These are phyloP conservation scores for Amaranthus cruentus DNA, from an alignment of 148 eudicot genomes.

Conservation along the genomic window DNA sequence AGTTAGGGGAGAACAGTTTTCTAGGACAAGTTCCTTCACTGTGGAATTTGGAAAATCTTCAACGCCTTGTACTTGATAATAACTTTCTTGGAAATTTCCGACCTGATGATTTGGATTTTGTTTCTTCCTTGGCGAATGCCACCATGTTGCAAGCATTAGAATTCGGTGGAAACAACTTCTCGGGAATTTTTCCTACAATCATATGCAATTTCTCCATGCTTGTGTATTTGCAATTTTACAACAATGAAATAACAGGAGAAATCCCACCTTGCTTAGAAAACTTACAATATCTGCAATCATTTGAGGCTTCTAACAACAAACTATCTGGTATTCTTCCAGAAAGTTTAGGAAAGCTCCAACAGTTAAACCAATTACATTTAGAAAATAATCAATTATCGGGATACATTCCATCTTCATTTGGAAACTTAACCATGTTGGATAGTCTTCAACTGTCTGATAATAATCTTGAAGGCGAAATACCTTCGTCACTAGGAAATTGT, in stretches of 20 bases:
- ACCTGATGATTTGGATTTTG: slow-evolving; percentile 26
- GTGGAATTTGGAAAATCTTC: neutral
- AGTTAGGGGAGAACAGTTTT: slow-evolving; percentile 14
- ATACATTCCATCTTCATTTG: slow-evolving; percentile 29
- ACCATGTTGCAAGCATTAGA: slow-evolving; percentile 17
- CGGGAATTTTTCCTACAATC: slow-evolving; percentile 30
- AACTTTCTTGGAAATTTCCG: slow-evolving; percentile 32
- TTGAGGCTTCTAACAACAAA: slow-evolving; percentile 7
- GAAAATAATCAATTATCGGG: slow-evolving; percentile 29
- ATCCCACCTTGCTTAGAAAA: slow-evolving; percentile 29
- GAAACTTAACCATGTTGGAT: slow-evolving; percentile 31
- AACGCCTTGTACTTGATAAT: neutral
- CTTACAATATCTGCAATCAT: slow-evolving; percentile 18
- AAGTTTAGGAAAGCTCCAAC: slow-evolving; percentile 23
- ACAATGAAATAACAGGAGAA: slow-evolving; percentile 22
- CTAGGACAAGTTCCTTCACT: slow-evolving; percentile 27
- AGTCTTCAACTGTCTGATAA: slow-evolving; percentile 16
- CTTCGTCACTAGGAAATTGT: slow-evolving; percentile 36
- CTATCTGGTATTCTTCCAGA: slow-evolving; percentile 30
- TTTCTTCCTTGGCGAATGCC: slow-evolving; percentile 32
- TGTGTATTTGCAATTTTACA: neutral
- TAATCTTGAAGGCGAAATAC: slow-evolving; percentile 32
- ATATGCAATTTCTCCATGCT: slow-evolving; percentile 34
- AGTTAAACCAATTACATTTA: neutral
- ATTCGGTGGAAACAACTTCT: slow-evolving; percentile 20